Evolutionary conservation across 352 stramenopile species (phyloP), one percentile per base, ranked within the genome.

Genomic region (Phytopythium oedochilum): DNA sequence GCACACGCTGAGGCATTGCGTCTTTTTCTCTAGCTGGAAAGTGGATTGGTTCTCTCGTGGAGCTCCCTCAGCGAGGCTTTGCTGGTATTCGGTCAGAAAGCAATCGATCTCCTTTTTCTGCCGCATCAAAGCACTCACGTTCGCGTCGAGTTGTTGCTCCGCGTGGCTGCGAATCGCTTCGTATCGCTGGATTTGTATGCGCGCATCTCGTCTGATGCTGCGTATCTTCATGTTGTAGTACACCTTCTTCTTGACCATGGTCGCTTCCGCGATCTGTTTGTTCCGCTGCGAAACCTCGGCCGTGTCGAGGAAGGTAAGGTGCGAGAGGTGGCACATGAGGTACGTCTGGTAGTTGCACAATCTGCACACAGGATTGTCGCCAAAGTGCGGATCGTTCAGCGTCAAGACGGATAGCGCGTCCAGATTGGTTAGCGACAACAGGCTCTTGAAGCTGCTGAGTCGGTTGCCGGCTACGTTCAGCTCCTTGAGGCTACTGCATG

Each of bases 141-240:
- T 83, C 14, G 53, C 29, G 40, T 89, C 76, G 28, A 71, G 63
- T 7, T 86, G 72, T 47, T 85, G 72, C 38, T 84, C 71, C 1
- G 70, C 66, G 3, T 74, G 62, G 12, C 60, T 71, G 9, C 76
- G 73, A 23, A 84, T 71, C 14, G 54, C 59, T 12, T 89, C 64
- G 11, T 69, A 59, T 35, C 81, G 71, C 46, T 75, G 59, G 54
- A 89, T 71, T 56, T 72, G 55, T 51, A 71, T 58, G 59, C 89
- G 60, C 18, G 87, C 74, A 36, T 97, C 85, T 11, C 86, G 62
- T 48, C 96, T 94, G 52, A 97, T 91, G 10, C 77, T 81, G 31
- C 96, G 94, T 54, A 96, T 97, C 11, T 88, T 79, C 88, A 97
- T 97, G 70, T 97, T 97, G 68, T 97, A 97, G 72, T 97, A 97